Conservation (phyloP, 2,329 filamentous ascomycete species). For the Chalaropsis ovoidea region DNA sequence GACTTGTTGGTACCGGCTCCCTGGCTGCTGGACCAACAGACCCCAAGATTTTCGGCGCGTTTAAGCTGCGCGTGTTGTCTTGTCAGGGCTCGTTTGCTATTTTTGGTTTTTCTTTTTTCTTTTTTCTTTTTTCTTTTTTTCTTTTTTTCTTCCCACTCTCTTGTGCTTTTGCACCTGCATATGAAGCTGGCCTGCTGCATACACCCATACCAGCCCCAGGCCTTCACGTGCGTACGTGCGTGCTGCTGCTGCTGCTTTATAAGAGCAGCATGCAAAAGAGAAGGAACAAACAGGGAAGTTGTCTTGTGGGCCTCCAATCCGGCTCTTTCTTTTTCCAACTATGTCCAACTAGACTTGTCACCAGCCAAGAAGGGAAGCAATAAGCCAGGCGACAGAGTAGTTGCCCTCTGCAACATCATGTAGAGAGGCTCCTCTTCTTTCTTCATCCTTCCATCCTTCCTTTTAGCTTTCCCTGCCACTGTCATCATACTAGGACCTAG, state of each 20-base stretch:
- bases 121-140: no score
- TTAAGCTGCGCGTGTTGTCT: background rate
- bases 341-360: conserved; percentile 6
- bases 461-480: conserved; percentile 10
- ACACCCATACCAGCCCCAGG: background rate
- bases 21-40: background rate
- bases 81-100: background rate
- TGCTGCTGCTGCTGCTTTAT: background rate
- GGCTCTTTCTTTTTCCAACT: conserved; percentile 13
- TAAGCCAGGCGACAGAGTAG: background rate
- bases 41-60: background rate
- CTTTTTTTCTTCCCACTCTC: no score
- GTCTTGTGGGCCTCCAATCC: background rate
- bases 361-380: background rate
- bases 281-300: background rate
- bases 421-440: background rate
- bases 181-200: background rate
- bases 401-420: background rate
- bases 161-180: conserved; percentile 2
- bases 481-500: background rate
- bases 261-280: background rate
- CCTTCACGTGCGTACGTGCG: background rate
- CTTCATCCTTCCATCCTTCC: conserved; percentile 12
- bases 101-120: no score
- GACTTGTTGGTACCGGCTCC: background rate